Conservation (phyloP, 768 basidiomycete genomes). For the Termitomyces sp. region DNA sequence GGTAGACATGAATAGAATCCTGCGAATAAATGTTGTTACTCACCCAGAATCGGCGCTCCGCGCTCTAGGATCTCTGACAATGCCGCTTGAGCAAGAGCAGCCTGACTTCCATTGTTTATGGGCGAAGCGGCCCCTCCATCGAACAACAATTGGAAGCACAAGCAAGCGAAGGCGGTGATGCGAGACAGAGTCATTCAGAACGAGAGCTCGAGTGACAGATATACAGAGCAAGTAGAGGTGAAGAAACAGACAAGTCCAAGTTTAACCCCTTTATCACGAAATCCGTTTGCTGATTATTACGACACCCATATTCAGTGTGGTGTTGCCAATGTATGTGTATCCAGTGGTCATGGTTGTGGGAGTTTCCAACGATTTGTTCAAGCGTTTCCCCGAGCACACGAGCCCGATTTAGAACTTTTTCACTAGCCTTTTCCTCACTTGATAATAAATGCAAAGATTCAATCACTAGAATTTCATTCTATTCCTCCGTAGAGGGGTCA, state of each 20-base stretch:
- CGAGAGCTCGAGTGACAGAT: neutral
- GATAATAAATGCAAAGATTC: too few species aligned
- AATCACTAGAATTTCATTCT: neutral
- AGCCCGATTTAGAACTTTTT: too few species aligned
- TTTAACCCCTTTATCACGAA: neutral
- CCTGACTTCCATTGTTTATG: slow-evolving; percentile 1
- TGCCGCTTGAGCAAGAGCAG: slow-evolving; percentile 18
- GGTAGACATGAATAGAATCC: neutral
- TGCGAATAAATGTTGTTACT: neutral
- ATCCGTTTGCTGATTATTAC: too few species aligned
- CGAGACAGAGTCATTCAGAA: neutral
- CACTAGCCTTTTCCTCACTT: neutral
- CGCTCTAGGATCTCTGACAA: slow-evolving; percentile 22
- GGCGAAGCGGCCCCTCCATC: neutral
- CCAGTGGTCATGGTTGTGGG: neutral
- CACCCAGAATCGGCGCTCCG: slow-evolving; percentile 27
- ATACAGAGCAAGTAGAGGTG: neutral
- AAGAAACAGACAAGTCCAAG: neutral
- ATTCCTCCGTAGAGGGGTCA: too few species aligned
- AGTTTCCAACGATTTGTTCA: neutral
- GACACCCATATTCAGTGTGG: too few species aligned
- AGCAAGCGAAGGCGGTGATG: neutral
- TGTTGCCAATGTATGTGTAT: neutral
- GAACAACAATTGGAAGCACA: neutral
- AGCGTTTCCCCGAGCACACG: too few species aligned